phyloP scores from a whole-genome alignment of 2,329 filamentous ascomycete genomes.

The Bisporella sp. region DNA sequence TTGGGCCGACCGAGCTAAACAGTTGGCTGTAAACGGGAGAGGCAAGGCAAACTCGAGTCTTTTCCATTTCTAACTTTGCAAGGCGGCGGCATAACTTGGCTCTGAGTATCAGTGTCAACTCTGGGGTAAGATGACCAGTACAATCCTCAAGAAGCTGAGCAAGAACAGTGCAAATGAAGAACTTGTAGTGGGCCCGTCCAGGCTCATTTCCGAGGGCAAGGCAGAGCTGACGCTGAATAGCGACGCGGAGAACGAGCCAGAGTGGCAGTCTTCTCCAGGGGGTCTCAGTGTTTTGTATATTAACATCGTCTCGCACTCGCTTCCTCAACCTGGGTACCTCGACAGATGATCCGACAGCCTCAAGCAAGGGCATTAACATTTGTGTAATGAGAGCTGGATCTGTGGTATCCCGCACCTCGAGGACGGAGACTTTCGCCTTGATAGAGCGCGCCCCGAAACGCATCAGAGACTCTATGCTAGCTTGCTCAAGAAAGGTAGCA shows the following conservation, averaged over 20 bases:
- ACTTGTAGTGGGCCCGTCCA: slow-evolving; percentile 49
- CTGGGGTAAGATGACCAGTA: slow-evolving; percentile 22
- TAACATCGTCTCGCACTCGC: slow-evolving; percentile 56
- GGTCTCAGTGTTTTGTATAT: slow-evolving; percentile 35
- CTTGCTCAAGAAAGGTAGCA: slow-evolving; percentile 47
- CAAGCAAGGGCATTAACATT: slow-evolving; percentile 53
- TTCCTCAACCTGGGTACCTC: slow-evolving; percentile 41
- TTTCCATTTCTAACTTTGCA: slow-evolving; percentile 46
- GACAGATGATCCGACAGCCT: slow-evolving; percentile 39
- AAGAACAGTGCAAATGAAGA: slow-evolving; percentile 44
- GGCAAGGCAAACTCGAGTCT: slow-evolving; percentile 1
- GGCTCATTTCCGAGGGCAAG: slow-evolving; percentile 30
- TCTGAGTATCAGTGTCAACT: slow-evolving; percentile 34
- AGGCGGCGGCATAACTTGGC: slow-evolving; percentile 51
- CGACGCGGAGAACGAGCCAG: slow-evolving; percentile 57
- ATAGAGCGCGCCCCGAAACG: slow-evolving; percentile 41
- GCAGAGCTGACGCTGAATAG: slow-evolving; percentile 44
- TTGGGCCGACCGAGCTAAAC: slow-evolving; percentile 21
- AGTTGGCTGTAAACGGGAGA: slow-evolving; percentile 22
- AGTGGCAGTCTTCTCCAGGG: slow-evolving; percentile 58
- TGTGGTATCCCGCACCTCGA: slow-evolving; percentile 51
- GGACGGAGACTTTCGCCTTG: slow-evolving; percentile 43
- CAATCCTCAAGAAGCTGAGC: slow-evolving; percentile 38
- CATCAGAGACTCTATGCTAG: slow-evolving; percentile 45
- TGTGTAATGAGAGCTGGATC: slow-evolving; percentile 51